Percentiles rank a stretch among this genome's conserved stretches.
Evolutionary conservation across 225 moss, liverwort and hornwort species (phyloP).

Genomic region (Bryoerythrophyllum caledonicum): DNA sequence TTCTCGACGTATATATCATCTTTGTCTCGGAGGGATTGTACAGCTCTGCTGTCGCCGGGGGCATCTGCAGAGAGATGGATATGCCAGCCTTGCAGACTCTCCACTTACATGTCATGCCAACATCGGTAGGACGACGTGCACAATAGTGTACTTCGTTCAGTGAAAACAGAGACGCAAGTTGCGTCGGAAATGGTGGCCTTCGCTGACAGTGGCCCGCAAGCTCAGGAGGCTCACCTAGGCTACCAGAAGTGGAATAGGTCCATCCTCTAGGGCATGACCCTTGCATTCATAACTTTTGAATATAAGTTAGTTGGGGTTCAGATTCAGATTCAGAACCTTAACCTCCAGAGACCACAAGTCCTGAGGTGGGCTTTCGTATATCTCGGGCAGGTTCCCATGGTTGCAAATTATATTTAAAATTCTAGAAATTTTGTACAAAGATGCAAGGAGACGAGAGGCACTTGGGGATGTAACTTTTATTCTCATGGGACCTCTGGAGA

Average conservation of each 20-base stretch:
- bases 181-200: neutral
- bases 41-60: neutral
- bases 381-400: too few relatives aligned
- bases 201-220: neutral
- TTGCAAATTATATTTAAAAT: too few relatives aligned
- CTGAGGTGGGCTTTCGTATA: too few relatives aligned
- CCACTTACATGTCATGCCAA: neutral
- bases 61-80: neutral
- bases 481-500: too few relatives aligned
- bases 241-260: neutral
- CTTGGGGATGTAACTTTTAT: too few relatives aligned
- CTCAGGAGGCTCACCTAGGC: neutral
- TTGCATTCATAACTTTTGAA: too few relatives aligned
- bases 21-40: neutral
- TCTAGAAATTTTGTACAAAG: too few relatives aligned
- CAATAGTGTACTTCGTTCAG: constrained; percentile 5
- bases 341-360: too few relatives aligned
- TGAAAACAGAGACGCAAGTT: neutral
- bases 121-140: neutral
- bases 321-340: neutral
- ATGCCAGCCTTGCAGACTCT: constrained; percentile 10
- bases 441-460: too few relatives aligned
- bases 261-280: neutral
- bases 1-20: neutral
- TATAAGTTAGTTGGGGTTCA: too few relatives aligned